These are phyloP conservation scores for Penicillium digitatum DNA, from an alignment of 2,329 filamentous ascomycete species.

Conservation along the genomic window DNA sequence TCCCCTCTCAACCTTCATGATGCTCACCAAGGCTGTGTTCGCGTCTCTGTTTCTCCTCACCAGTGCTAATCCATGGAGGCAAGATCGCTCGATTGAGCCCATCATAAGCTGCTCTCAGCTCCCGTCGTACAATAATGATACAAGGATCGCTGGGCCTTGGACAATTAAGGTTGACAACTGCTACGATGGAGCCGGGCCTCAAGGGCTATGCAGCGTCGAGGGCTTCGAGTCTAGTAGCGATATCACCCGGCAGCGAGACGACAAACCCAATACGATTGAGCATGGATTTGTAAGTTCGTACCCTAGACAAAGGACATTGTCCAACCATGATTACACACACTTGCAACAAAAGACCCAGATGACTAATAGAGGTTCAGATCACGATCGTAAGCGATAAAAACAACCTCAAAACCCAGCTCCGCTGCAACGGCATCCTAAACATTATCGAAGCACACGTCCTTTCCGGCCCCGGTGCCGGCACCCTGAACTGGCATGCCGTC, in stretches of 20 bases:
- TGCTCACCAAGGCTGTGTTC: not conserved
- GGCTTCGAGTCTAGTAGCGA: constrained; percentile 9
- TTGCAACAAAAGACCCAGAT: not conserved
- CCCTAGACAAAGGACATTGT: not conserved
- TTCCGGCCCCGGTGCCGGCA: constrained; percentile 1
- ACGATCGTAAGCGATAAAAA: constrained; percentile 4
- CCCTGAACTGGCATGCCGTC: constrained; percentile 13
- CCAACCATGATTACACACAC: too few species aligned
- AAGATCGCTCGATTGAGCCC: not conserved
- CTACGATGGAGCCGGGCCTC: not conserved
- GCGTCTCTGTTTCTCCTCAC: not conserved
- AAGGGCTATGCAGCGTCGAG: constrained; percentile 5
- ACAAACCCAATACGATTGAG: constrained; percentile 3
- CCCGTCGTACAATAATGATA: constrained; percentile 9
- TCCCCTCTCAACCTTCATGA: not conserved
- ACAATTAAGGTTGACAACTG: constrained; percentile 8
- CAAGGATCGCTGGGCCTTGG: constrained; percentile 15
- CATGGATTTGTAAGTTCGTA: constrained; percentile 8
- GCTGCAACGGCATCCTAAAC: constrained; percentile 15
- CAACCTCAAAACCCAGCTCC: constrained; percentile 5
- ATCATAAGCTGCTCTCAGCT: constrained; percentile 9
- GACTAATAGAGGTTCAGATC: constrained; percentile 3
- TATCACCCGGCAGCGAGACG: constrained; percentile 5
- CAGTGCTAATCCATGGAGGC: constrained; percentile 1
- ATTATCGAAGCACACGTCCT: constrained; percentile 14